phyloP scores from a whole-genome alignment of 768 basidiomycete genomes.

The Hypholoma sublateritium region DNA sequence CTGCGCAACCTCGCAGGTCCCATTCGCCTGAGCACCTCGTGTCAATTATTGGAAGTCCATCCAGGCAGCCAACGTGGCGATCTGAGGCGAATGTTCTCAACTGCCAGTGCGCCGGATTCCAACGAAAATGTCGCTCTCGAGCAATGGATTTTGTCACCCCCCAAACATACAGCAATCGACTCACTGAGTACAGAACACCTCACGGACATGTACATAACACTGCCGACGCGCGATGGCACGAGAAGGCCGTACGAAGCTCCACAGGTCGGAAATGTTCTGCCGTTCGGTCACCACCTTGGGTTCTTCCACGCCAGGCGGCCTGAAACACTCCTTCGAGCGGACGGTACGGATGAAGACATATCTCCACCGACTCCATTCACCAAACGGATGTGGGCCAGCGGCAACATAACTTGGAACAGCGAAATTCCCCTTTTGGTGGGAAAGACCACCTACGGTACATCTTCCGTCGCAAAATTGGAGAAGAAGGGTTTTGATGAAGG shows the following conservation, averaged over 20 bases:
- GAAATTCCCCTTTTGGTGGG: constrained; percentile 52
- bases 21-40: background rate
- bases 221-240: constrained; percentile 71
- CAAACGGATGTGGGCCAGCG: constrained; percentile 82
- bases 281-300: constrained; percentile 67
- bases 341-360: constrained; percentile 73
- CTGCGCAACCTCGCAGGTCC: background rate
- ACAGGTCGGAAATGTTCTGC: constrained; percentile 39
- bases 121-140: constrained; percentile 34
- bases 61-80: background rate
- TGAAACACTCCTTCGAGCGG: constrained; percentile 54
- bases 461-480: constrained; percentile 49
- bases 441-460: constrained; percentile 44
- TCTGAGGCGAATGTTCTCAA: background rate
- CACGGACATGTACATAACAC: constrained; percentile 63
- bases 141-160: constrained; percentile 52
- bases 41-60: background rate
- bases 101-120: background rate
- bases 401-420: constrained; percentile 62
- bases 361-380: constrained; percentile 74
- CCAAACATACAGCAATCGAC: constrained; percentile 46
- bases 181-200: constrained; percentile 55
- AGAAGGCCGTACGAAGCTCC: constrained; percentile 43
- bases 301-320: constrained; percentile 73
- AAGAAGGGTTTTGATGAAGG: constrained; percentile 67